Percentiles rank a stretch among this genome's conserved stretches.
phyloP scores from a whole-genome alignment of 1,284 basidiomycete species.

The Rhizoctonia solani region DNA sequence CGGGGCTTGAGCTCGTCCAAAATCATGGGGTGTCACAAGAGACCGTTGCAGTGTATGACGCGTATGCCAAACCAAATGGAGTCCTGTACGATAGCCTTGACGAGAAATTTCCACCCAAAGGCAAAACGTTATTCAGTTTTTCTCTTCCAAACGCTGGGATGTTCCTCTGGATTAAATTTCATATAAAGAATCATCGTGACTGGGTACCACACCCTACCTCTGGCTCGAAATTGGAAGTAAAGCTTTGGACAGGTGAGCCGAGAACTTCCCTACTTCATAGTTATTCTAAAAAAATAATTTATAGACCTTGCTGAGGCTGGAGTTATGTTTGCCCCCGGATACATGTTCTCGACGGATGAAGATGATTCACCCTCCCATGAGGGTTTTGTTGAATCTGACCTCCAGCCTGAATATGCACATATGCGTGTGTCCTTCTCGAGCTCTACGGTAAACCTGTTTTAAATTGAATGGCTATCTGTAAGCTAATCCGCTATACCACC shows the following conservation, averaged over 20 bases:
- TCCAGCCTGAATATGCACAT: slow-evolving; percentile 51
- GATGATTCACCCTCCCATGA: slow-evolving; percentile 12
- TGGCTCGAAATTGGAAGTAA: slow-evolving; percentile 55
- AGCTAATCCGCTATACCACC: background rate
- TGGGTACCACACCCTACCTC: slow-evolving; percentile 43
- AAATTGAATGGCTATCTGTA: background rate
- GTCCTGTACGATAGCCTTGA: slow-evolving; percentile 44
- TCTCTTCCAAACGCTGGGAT: slow-evolving; percentile 72
- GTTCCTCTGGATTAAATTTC: slow-evolving; percentile 71
- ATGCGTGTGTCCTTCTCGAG: slow-evolving; percentile 67
- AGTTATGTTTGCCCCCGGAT: slow-evolving; percentile 63
- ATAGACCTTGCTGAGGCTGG: slow-evolving; percentile 59
- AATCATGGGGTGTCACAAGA: slow-evolving; percentile 1
- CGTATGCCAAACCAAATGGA: slow-evolving; percentile 34
- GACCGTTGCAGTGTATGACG: background rate
- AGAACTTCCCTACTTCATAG: background rate
- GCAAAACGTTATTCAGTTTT: slow-evolving; percentile 61
- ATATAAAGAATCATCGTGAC: slow-evolving; percentile 62
- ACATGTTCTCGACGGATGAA: slow-evolving; percentile 56
- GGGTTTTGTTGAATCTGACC: background rate
- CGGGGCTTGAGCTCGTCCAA: slow-evolving; percentile 6
- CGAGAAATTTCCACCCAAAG: slow-evolving; percentile 51
- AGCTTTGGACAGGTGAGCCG: slow-evolving; percentile 54
- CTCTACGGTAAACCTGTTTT: slow-evolving; percentile 51
- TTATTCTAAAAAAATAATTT: background rate